Evolutionary conservation across 2,329 filamentous ascomycete genomes (phyloP), one percentile per base, ranked within the genome.

Genomic region (Aspergillaceae sp.): DNA sequence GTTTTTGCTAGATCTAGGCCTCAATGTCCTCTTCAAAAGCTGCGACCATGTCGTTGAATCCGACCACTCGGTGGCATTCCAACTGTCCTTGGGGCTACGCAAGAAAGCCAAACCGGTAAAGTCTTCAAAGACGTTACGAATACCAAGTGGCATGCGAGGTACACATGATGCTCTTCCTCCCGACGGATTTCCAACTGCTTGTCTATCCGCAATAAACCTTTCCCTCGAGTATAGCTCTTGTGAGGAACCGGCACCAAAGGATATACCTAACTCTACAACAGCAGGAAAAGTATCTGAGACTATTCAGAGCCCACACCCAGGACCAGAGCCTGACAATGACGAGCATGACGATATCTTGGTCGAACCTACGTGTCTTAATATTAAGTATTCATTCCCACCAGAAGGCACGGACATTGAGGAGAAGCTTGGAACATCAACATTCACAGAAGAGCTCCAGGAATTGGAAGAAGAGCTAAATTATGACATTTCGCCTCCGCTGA

Each of bases 1-100:
- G 65, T 45, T 63, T 30, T 68, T 64, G 64, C 42, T 55, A 2
- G 55, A 62, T 28, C 48, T 66, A 40, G 60, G 57, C 9, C 58
- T 66, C 28, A 43, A 42, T 4, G 48, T 56, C 5, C 40, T 52
- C 5, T 53, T 53, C 29, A 59, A 59, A 46, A 53, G 46, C n/a
- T 53, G 41, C 35, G 46, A 51, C 11, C 32, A 38, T 28, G n/a
- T 11, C 6, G n/a, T n/a, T n/a, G 41, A 50, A 27, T 30, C 40
- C 2, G 28, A 48, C 41, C 4, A 11, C 11, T 41, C 49, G 30
- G 48, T 38, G 5, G 37, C 11, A 8, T 47, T 56, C 10, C 41
- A 48, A 3, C 40, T 65, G 19, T 46, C 44, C 5, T 53, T 65
- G 43, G 51, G 55, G 7, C 44, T 63, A 8, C 54, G 48, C 26